A percentile compares a stretch with the other conserved stretches of the same genome.
These are phyloP conservation scores for Metschnikowia anglica DNA, from an alignment of 805 yeast genomes.

Conservation along the genomic window DNA sequence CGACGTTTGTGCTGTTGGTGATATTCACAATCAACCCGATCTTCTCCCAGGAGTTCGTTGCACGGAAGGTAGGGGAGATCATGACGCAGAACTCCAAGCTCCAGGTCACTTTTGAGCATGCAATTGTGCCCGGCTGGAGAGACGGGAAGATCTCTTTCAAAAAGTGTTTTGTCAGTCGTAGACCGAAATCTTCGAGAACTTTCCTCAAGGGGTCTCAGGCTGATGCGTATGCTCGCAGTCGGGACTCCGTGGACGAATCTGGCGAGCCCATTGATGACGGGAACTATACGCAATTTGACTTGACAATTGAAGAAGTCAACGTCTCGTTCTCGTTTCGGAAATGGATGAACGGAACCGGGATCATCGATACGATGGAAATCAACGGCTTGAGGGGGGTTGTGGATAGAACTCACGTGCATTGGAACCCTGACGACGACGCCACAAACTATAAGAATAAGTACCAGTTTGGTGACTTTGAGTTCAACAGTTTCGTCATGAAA, in stretches of 20 bases:
- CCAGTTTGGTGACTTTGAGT: constrained; percentile 89
- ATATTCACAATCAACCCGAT: constrained; percentile 78
- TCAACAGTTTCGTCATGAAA: constrained; percentile 76
- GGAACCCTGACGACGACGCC: constrained; percentile 83
- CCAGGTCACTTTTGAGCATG: constrained; percentile 85
- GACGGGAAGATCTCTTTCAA: constrained; percentile 81
- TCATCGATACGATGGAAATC: constrained; percentile 70
- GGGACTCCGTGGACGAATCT: constrained; percentile 10
- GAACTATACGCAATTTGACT: constrained; percentile 92
- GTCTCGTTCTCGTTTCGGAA: constrained; percentile 77
- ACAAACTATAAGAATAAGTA: constrained; percentile 71
- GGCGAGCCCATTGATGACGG: constrained; percentile 67
- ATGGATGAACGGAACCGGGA: constrained; percentile 90
- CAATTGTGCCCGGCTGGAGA: constrained; percentile 92
- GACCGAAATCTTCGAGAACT: constrained; percentile 61
- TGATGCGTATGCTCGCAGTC: constrained; percentile 62
- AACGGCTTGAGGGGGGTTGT: constrained; percentile 89
- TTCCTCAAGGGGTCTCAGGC: constrained; percentile 74
- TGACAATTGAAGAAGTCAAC: constrained; percentile 82
- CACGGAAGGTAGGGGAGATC: constrained; percentile 74
- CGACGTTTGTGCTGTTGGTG: constrained; percentile 83
- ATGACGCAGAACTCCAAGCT: constrained; percentile 81
- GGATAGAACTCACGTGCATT: constrained; percentile 82
- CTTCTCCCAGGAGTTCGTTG: constrained; percentile 85
- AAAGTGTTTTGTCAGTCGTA: constrained; percentile 79